Conservation (phyloP, 768 basidiomycete species). For the Coprinopsis cinerea region DNA sequence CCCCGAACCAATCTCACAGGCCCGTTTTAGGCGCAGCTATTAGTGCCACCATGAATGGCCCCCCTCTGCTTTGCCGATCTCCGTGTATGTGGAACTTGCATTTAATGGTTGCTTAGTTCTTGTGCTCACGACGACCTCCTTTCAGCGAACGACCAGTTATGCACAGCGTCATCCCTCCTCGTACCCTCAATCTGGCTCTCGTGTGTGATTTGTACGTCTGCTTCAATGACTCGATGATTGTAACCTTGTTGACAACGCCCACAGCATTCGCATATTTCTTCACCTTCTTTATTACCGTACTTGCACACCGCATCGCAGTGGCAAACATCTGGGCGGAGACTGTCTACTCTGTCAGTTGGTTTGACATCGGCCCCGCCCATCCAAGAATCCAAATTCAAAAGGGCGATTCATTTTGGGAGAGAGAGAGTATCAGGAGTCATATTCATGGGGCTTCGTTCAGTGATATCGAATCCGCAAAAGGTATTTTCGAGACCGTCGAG, state of each 20-base stretch:
- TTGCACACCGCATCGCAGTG: constrained; percentile 37
- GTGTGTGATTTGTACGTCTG: constrained; percentile 38
- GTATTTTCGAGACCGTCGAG: constrained; percentile 13
- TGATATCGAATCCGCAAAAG: constrained; percentile 25
- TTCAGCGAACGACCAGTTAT: constrained; percentile 30
- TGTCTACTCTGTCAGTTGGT: constrained; percentile 57
- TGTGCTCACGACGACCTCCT: constrained; percentile 8
- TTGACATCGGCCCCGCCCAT: constrained; percentile 19
- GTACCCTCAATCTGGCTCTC: constrained; percentile 44
- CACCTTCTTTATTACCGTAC: constrained; percentile 38
- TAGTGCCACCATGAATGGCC: constrained; percentile 38
- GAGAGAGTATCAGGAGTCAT: constrained; percentile 11
- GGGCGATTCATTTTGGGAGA: constrained; percentile 3
- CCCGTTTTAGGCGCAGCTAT: constrained; percentile 40
- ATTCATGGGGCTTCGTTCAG: constrained; percentile 16
- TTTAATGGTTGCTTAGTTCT: background rate
- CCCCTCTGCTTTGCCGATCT: constrained; percentile 21
- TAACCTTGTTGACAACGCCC: background rate
- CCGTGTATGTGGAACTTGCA: constrained; percentile 28
- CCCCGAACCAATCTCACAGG: background rate
- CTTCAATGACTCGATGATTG: background rate
- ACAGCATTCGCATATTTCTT: constrained; percentile 47
- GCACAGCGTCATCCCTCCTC: constrained; percentile 43
- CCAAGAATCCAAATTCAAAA: background rate
- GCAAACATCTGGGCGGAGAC: constrained; percentile 48